Percentiles rank a stretch among this genome's conserved stretches.
Evolutionary conservation across 2,329 filamentous ascomycete genomes (phyloP).

Genomic region (Ascocoryne sarcoides): DNA sequence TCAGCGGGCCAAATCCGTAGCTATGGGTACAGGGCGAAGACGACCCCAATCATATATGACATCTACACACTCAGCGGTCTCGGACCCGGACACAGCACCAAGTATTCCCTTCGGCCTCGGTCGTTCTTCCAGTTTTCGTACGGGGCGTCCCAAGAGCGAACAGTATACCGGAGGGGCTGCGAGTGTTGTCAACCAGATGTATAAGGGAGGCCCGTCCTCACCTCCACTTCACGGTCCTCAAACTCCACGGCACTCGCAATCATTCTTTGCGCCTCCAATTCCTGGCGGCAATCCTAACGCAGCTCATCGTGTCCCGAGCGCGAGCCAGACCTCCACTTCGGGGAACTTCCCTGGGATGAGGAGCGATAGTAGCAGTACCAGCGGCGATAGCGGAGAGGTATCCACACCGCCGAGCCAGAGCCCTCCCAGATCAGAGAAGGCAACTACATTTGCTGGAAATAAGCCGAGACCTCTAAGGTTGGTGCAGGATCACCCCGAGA

Average conservation of each 20-base stretch:
- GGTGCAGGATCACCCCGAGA: constrained; percentile 65
- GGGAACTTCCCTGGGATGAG: constrained; percentile 61
- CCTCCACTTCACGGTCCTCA: constrained; percentile 42
- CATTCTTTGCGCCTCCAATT: constrained; percentile 49
- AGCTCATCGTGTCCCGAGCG: constrained; percentile 42
- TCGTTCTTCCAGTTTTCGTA: constrained; percentile 45
- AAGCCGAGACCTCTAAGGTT: constrained; percentile 80
- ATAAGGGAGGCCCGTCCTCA: constrained; percentile 59
- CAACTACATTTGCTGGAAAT: constrained; percentile 53
- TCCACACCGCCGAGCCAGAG: constrained; percentile 42
- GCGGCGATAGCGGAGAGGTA: constrained; percentile 52
- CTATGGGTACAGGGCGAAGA: constrained; percentile 36
- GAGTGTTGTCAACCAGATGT: constrained; percentile 81
- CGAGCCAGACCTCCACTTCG: constrained; percentile 37
- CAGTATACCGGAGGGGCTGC: constrained; percentile 52
- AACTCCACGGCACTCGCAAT: constrained; percentile 52
- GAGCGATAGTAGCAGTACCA: constrained; percentile 37
- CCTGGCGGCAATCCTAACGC: constrained; percentile 44
- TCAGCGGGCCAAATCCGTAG: constrained; percentile 54
- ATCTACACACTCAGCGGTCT: constrained; percentile 35
- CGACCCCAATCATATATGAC: constrained; percentile 50
- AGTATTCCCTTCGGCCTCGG: constrained; percentile 61
- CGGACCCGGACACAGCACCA: constrained; percentile 65
- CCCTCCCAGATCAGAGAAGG: constrained; percentile 44
- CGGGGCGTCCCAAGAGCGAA: constrained; percentile 51